phyloP scores from a whole-genome alignment of 1,284 basidiomycete genomes.

The Boletus calvinii region DNA sequence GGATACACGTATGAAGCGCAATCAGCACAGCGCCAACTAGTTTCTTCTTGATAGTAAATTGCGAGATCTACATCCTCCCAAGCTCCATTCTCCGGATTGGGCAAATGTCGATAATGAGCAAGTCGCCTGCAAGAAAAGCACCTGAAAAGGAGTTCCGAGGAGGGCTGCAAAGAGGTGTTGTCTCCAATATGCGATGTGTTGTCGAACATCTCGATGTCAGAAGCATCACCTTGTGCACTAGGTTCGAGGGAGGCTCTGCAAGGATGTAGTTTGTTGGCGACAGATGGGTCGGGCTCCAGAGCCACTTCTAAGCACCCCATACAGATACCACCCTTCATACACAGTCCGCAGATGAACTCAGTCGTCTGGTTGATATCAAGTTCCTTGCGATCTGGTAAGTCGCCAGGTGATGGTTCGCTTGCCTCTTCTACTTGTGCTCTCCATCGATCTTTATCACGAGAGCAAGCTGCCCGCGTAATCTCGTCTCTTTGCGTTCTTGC shows the following conservation, averaged over 20 bases:
- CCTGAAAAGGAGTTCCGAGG: slow-evolving; percentile 65
- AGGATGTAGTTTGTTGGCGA: slow-evolving; percentile 21
- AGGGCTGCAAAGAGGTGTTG: slow-evolving; percentile 19
- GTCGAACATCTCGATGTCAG: slow-evolving; percentile 38
- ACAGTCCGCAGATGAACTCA: slow-evolving; percentile 77
- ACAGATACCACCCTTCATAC: slow-evolving; percentile 73
- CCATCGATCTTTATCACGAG: slow-evolving; percentile 48
- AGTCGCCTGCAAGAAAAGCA: slow-evolving; percentile 79
- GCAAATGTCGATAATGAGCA: slow-evolving; percentile 77
- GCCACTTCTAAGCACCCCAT: slow-evolving; percentile 70
- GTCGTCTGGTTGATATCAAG: slow-evolving; percentile 64
- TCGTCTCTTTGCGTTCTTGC: slow-evolving; percentile 65
- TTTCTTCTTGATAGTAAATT: slow-evolving; percentile 58
- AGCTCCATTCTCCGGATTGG: slow-evolving; percentile 42
- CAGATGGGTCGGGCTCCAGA: slow-evolving; percentile 43
- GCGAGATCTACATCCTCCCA: slow-evolving; percentile 51
- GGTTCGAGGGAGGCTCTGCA: slow-evolving; percentile 16
- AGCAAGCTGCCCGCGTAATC: slow-evolving; percentile 63
- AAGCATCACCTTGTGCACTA: slow-evolving; percentile 2
- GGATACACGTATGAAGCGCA: slow-evolving; percentile 72
- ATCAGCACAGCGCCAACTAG: slow-evolving; percentile 76
- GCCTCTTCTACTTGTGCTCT: slow-evolving; percentile 26
- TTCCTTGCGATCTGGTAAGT: slow-evolving; percentile 28
- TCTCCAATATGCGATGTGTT: slow-evolving; percentile 16
- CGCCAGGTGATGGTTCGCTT: slow-evolving; percentile 18